Conservation (phyloP, 305 asterid genomes). For the Stenogyne calaminthoides region DNA sequence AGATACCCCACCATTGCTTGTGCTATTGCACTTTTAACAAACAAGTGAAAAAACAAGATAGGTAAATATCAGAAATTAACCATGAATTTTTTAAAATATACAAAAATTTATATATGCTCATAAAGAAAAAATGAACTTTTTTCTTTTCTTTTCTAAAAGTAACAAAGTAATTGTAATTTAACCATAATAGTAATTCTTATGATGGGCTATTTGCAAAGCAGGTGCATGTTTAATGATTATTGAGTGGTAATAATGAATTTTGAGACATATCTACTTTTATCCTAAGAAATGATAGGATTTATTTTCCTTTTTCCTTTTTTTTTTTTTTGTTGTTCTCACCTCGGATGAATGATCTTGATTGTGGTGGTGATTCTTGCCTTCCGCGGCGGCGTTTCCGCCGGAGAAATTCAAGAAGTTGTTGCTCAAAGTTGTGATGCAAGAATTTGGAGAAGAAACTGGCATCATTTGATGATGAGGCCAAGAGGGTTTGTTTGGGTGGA, state of each 20-base stretch:
- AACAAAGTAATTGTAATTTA: not conserved
- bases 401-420: slow-evolving; percentile 51
- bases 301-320: no score
- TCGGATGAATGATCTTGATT: slow-evolving; percentile 45
- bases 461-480: slow-evolving; percentile 39
- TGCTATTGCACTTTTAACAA: slow-evolving; percentile 50
- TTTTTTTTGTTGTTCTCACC: slow-evolving; percentile 22
- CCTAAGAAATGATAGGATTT: slow-evolving; percentile 1
- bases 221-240: slow-evolving; percentile 29
- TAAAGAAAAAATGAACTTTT: not conserved
- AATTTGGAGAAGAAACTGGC: slow-evolving; percentile 42
- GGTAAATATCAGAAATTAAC: slow-evolving; percentile 16
- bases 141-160: not conserved
- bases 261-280: slow-evolving; percentile 18
- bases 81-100: not conserved
- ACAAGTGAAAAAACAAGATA: slow-evolving; percentile 2
- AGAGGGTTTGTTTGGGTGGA: slow-evolving; percentile 23
- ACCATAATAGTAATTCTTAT: not conserved
- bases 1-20: slow-evolving; percentile 49
- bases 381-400: slow-evolving; percentile 16
- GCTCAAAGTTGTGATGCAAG: slow-evolving; percentile 40
- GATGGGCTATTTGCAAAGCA: slow-evolving; percentile 13
- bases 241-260: slow-evolving; percentile 25
- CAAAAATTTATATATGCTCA: not conserved
- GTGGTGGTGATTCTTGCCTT: slow-evolving; percentile 34